A percentile compares a stretch with the other conserved stretches of the same genome.
These are phyloP conservation scores for Chaetomidium leptoderma DNA, from an alignment of 495 filamentous ascomycete species.

Conservation along the genomic window DNA sequence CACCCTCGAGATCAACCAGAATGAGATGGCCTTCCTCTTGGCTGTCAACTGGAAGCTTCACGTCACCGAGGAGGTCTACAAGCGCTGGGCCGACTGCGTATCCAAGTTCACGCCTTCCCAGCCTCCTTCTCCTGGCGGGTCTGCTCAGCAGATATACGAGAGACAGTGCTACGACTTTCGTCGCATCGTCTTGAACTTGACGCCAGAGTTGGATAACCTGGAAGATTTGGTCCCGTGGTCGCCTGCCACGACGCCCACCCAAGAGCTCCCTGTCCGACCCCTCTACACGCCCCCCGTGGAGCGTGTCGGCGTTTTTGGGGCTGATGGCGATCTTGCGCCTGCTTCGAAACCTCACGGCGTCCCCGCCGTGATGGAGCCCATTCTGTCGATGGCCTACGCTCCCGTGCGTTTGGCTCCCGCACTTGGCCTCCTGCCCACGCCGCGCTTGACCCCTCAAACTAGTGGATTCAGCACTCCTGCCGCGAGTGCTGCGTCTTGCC, in stretches of 20 bases:
- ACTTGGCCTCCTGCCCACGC: slow-evolving; percentile 69
- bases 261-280: slow-evolving; percentile 33
- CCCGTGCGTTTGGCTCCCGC: slow-evolving; percentile 46
- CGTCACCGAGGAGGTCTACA: slow-evolving; percentile 80
- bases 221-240: slow-evolving; percentile 41
- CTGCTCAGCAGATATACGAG: slow-evolving; percentile 37
- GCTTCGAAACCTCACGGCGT: slow-evolving; percentile 42
- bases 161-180: slow-evolving; percentile 62
- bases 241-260: slow-evolving; percentile 25
- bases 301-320: slow-evolving; percentile 29
- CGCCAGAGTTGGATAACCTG: slow-evolving; percentile 68
- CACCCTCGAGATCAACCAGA: slow-evolving; percentile 88
- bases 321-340: slow-evolving; percentile 44
- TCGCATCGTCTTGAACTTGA: slow-evolving; percentile 68
- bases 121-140: slow-evolving; percentile 54
- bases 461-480: slow-evolving; percentile 81
- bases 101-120: slow-evolving; percentile 73
- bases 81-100: slow-evolving; percentile 89
- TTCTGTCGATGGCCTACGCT: slow-evolving; percentile 51
- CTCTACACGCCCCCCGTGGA: slow-evolving; percentile 32
- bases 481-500: slow-evolving; percentile 64
- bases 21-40: slow-evolving; percentile 87
- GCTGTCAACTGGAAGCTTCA: slow-evolving; percentile 94
- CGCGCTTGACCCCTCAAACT: slow-evolving; percentile 73
- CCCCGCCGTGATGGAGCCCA: slow-evolving; percentile 59